Evolutionary conservation across 2,329 filamentous ascomycete genomes (phyloP), one percentile per base, ranked within the genome.

Genomic region (Claviceps humidiphila): DNA sequence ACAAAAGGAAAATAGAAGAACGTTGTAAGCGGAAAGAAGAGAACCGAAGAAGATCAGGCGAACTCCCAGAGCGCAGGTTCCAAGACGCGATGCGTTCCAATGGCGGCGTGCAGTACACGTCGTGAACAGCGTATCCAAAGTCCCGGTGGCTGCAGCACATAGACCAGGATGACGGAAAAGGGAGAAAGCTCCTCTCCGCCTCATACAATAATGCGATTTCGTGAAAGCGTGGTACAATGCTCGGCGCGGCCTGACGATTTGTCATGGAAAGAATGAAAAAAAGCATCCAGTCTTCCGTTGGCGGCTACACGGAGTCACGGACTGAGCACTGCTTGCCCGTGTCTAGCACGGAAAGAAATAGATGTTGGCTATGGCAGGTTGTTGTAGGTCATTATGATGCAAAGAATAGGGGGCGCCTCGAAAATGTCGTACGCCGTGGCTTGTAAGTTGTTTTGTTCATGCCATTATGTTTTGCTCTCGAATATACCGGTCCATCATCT

Each of bases 401-500:
- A 13, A 39, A 34, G 20, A 40, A 38, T 37, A 16, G 8, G 5
- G 7, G 17, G 20, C 9, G 41, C n/a, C 40, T 44, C 14, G 7
- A 22, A n/a, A 20, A 13, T 20, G 20, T 20, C 26, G 26, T 42
- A 14, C 14, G 5, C 34, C 2, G 38, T 38, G 20, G 8, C 38
- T 20, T 43, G 3, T 7, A 34, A 40, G n/a, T 4, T 16, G 5
- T 13, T 14, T 22, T 47, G 6, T 41, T n/a, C 6, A 5, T 41
- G 11, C 14, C 34, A 14, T 13, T 16, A 26, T 20, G 16, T 11
- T 24, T 47, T n/a, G 8, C 2, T 39, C 39, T 38, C 20, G 17
- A 39, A 16, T 9, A 11, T 4, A 34, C 5, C 13, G 16, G 7
- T 39, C 46, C 13, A 52, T 64, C 58, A 68, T 60, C 66, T 64